These are phyloP conservation scores for Hemileccinum impolitum DNA, from an alignment of 768 basidiomycete species.

Conservation along the genomic window DNA sequence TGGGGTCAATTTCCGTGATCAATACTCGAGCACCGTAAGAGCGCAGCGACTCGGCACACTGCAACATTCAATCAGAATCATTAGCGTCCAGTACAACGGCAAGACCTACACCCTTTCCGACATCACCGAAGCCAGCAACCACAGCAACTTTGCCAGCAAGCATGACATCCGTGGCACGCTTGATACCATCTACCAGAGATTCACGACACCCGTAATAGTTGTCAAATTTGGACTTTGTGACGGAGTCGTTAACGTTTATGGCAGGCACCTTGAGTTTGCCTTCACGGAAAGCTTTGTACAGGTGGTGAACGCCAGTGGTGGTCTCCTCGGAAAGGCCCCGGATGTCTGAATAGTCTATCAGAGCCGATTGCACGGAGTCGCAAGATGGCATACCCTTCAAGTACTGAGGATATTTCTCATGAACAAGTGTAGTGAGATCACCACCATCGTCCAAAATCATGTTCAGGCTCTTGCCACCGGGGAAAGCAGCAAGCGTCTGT, in stretches of 20 bases:
- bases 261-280: slow-evolving; percentile 96
- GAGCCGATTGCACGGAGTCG: background rate
- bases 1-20: slow-evolving; percentile 98
- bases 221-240: slow-evolving; percentile 99
- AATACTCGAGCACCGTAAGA: slow-evolving; percentile 98
- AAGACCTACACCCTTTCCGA: slow-evolving; percentile 91
- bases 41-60: slow-evolving; percentile 96
- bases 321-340: slow-evolving; percentile 98
- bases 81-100: background rate
- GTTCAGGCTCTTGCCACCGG: slow-evolving; percentile 81
- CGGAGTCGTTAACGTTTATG: slow-evolving; percentile 99
- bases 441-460: slow-evolving; percentile 99
- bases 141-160: slow-evolving; percentile 99
- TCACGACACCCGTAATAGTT: slow-evolving; percentile 99
- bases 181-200: slow-evolving; percentile 99
- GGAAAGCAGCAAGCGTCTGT: slow-evolving; percentile 89
- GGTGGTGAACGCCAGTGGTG: slow-evolving; percentile 98
- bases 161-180: slow-evolving; percentile 99
- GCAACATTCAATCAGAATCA: slow-evolving; percentile 4
- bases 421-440: slow-evolving; percentile 91
- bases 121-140: slow-evolving; percentile 98
- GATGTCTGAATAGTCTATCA: slow-evolving; percentile 51
- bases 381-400: slow-evolving; percentile 52
- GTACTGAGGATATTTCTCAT: slow-evolving; percentile 94
- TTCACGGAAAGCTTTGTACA: slow-evolving; percentile 97